Evolutionary conservation across 192 early-diverging fungal genomes (phyloP), one percentile per base, ranked within the genome.

Genomic region (Umbelopsis vinacea): DNA sequence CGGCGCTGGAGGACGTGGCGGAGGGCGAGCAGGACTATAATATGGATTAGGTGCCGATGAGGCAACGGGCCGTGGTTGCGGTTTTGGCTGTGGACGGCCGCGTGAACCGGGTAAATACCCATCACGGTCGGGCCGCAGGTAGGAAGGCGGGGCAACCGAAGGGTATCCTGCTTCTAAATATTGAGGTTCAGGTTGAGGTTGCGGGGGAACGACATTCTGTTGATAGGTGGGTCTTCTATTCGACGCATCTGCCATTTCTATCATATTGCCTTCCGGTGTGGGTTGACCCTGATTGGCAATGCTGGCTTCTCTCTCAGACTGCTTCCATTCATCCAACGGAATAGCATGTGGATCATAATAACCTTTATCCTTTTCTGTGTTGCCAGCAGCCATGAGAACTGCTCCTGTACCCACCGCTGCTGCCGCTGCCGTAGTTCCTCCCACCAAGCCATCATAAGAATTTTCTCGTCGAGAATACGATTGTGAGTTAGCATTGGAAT

Each of bases 211-310:
- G 19, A 50, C 5, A 26, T 73, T 68, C 11, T 37, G 40, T 14
- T 52, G 63, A 52, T 79, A 79, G 6, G 69, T 23, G 19, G 38
- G 52, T 8, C 66, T 23, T 60, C 74, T 72, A 45, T 79, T 55
- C 9, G 71, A 33, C 21, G 77, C 69, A 33, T 70, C 73, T 10
- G 52, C 48, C 14, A 52, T 74, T 3, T 66, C 43, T 46, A 29
- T 17, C 21, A 37, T 22, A n/a, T 14, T 68, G 22, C 24, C 67
- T 33, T 71, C 33, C 22, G 46, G 21, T 37, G 38, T 54, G 19
- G 9, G 74, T 15, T 74, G 14, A 14, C 21, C 22, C 2, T 72
- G 40, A 17, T 50, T 67, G 47, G 21, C 46, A 24, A 26, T 37
- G 33, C 37, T 72, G 9, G 46, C 68, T 35, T 67, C 52, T 11